Evolutionary conservation across 2,329 filamentous ascomycete species (phyloP).

Genomic region (Allantophomopsis cytisporea): DNA sequence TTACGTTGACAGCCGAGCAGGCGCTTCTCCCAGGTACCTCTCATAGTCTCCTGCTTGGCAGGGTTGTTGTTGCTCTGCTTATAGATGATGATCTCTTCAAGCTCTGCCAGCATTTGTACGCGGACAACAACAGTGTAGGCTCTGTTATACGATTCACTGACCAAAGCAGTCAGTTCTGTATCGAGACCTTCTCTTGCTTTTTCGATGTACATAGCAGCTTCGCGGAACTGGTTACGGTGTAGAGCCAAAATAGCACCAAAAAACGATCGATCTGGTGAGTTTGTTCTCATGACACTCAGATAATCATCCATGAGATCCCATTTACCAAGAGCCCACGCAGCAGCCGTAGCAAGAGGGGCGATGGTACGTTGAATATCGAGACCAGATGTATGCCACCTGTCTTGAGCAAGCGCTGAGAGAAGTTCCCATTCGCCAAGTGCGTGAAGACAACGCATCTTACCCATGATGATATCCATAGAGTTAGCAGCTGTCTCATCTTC

Average conservation of each 20-base stretch:
- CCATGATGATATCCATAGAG: constrained; percentile 94
- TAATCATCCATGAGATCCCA: constrained; percentile 99
- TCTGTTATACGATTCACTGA: constrained; percentile 97
- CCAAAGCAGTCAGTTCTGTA: constrained; percentile 84
- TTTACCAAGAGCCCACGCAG: constrained; percentile 90
- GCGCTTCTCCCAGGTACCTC: constrained; percentile 88
- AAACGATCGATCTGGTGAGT: constrained; percentile 90
- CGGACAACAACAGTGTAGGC: constrained; percentile 97
- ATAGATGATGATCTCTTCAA: constrained; percentile 96
- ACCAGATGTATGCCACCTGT: constrained; percentile 84
- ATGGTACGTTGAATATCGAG: constrained; percentile 82
- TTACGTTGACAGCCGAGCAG: constrained; percentile 92
- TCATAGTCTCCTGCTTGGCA: constrained; percentile 82
- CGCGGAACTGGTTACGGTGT: constrained; percentile 89
- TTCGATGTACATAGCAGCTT: constrained; percentile 78
- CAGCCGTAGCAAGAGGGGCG: constrained; percentile 84
- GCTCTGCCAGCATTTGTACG: constrained; percentile 96
- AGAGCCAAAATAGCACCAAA: constrained; percentile 93
- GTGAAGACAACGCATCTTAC: constrained; percentile 97
- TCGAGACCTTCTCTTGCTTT: constrained; percentile 89
- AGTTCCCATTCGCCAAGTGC: constrained; percentile 96
- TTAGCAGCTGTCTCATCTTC: constrained; percentile 67
- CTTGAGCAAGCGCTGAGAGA: constrained; percentile 74
- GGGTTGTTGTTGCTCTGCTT: constrained; percentile 74
- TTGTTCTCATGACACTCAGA: constrained; percentile 83